These are phyloP conservation scores for Syncephalastrum contaminatum DNA, from an alignment of 371 early-diverging fungal genomes.

Conservation along the genomic window DNA sequence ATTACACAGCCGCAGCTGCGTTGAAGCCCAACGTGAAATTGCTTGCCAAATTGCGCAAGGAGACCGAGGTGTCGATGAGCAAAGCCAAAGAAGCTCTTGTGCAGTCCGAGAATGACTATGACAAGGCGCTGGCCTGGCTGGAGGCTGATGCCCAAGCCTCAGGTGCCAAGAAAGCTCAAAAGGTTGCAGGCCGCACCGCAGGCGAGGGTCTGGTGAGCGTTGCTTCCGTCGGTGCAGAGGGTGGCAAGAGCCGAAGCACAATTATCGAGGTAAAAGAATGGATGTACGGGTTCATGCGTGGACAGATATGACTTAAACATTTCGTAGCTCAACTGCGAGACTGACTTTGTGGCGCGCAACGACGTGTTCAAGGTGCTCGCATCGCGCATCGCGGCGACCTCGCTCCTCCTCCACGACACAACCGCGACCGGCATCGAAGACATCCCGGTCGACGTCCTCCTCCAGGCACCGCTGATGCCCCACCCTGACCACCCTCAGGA, in stretches of 20 bases:
- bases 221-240: constrained; percentile 46
- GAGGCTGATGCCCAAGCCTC: constrained; percentile 65
- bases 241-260: constrained; percentile 48
- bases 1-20: constrained; percentile 16
- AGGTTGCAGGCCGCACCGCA: constrained; percentile 50
- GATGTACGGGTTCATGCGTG: neutral
- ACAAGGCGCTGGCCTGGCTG: constrained; percentile 82
- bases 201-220: constrained; percentile 70
- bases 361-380: constrained; percentile 80
- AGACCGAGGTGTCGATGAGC: constrained; percentile 80
- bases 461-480: constrained; percentile 59
- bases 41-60: constrained; percentile 74
- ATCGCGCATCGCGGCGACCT: constrained; percentile 66
- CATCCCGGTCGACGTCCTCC: constrained; percentile 36
- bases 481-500: constrained; percentile 39
- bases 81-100: constrained; percentile 88
- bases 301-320: constrained; percentile 2
- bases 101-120: constrained; percentile 71
- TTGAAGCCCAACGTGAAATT: constrained; percentile 72
- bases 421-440: constrained; percentile 37
- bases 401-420: constrained; percentile 49
- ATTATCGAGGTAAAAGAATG: constrained; percentile 65
- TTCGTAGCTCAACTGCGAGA: constrained; percentile 84
- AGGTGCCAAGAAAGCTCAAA: constrained; percentile 72
- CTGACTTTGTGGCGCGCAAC: constrained; percentile 92